These are phyloP conservation scores for Echinochloa phyllopogon DNA, from an alignment of 176 grass and related monocot genomes.

Conservation along the genomic window DNA sequence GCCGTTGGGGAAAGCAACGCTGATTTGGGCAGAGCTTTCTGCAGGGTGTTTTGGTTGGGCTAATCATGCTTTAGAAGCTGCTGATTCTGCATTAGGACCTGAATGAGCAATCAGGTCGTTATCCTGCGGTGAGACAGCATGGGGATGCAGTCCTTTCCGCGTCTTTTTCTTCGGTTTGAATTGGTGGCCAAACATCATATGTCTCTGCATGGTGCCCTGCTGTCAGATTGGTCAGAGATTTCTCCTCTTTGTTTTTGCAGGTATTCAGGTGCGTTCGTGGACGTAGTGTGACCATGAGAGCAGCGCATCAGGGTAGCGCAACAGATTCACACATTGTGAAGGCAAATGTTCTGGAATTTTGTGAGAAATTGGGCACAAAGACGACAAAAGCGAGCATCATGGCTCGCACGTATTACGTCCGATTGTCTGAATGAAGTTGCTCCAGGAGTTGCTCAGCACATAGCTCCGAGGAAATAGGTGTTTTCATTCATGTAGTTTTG, in stretches of 20 bases:
- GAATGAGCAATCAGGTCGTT: conserved; percentile 31
- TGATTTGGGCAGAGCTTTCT: background rate
- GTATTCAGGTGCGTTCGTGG: conserved; percentile 36
- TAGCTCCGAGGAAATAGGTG: background rate
- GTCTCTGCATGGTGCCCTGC: conserved; percentile 30
- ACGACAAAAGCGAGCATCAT: background rate
- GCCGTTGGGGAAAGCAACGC: conserved; percentile 9
- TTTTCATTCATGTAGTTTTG: background rate
- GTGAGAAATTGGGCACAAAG: background rate
- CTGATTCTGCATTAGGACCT: conserved; percentile 20
- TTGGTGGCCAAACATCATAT: conserved; percentile 61
- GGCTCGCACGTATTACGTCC: conserved; percentile 2
- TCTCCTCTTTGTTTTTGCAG: background rate
- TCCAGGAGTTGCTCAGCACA: background rate
- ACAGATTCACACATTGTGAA: conserved; percentile 45
- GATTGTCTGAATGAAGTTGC: conserved; percentile 26
- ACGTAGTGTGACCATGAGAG: conserved; percentile 18
- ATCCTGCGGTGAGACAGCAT: background rate
- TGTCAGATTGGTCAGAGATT: conserved; percentile 34
- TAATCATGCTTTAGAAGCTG: conserved; percentile 44
- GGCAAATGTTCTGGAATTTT: conserved; percentile 29
- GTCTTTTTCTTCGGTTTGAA: conserved; percentile 57
- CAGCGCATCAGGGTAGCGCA: conserved; percentile 16
- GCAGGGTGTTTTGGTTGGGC: conserved; percentile 20
- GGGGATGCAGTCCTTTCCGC: conserved; percentile 18